Evolutionary conservation across 108 stramenopile species (phyloP).

Genomic region (Pinguiococcus pyrenoidosus): DNA sequence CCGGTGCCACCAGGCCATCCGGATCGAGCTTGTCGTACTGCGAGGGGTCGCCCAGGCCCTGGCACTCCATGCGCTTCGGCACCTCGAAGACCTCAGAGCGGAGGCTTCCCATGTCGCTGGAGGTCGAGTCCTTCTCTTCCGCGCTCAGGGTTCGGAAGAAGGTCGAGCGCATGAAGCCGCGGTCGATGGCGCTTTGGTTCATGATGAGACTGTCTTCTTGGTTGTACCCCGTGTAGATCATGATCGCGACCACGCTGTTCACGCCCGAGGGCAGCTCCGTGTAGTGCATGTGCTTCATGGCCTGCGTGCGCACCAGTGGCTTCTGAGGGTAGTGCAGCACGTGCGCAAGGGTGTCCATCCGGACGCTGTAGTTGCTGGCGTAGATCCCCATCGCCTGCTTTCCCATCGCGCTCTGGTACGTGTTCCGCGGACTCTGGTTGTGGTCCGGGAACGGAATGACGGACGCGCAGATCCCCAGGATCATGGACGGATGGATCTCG

Average conservation of each 20-base stretch:
- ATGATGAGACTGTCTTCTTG: conserved; percentile 97
- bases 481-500: conserved; percentile 98
- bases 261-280: conserved; percentile 94
- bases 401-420: conserved; percentile 80
- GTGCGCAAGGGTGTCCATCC: conserved; percentile 99
- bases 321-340: conserved; percentile 97
- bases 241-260: conserved; percentile 89
- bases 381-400: conserved; percentile 92
- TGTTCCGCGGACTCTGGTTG: conserved; percentile 99
- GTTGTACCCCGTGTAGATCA: conserved; percentile 99
- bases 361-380: conserved; percentile 83
- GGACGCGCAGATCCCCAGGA: conserved; percentile 63
- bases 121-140: conserved; percentile 66
- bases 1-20: conserved; percentile 87
- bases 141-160: conserved; percentile 86
- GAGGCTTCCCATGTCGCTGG: conserved; percentile 44
- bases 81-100: conserved; percentile 79
- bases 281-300: conserved; percentile 96
- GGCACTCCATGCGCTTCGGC: conserved; percentile 33
- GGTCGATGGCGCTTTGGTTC: conserved; percentile 93
- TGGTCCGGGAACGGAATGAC: conserved; percentile 99
- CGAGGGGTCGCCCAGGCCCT: conserved; percentile 68
- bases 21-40: conserved; percentile 93
- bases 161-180: conserved; percentile 90
- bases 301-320: conserved; percentile 87